These are phyloP conservation scores for Solanum arcanum DNA, from an alignment of 257 asterid species.

Conservation along the genomic window DNA sequence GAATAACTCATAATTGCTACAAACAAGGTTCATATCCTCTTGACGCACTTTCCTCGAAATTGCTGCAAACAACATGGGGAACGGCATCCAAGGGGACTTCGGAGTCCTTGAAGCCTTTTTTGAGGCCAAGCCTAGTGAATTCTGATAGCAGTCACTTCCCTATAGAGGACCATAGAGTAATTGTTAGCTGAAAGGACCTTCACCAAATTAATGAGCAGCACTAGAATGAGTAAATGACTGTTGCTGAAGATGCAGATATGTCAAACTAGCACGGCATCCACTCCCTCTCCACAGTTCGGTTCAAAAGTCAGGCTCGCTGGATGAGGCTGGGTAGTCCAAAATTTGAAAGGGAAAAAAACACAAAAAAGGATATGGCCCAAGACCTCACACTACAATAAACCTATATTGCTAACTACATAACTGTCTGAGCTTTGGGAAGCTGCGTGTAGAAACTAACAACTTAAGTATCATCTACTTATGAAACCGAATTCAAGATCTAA, in stretches of 20 bases:
- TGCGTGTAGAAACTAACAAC: neutral
- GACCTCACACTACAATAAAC: neutral
- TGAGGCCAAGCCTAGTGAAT: conserved; percentile 8
- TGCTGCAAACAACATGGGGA: conserved; percentile 63
- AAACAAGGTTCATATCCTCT: conserved; percentile 48
- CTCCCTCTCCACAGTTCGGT: neutral
- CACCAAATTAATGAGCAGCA: neutral
- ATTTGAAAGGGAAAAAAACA: neutral
- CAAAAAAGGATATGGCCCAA: neutral
- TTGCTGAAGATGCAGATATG: neutral
- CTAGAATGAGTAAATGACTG: too few species aligned
- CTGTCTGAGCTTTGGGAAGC: neutral
- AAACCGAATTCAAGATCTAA: neutral
- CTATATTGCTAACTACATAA: neutral
- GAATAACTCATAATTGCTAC: conserved; percentile 34
- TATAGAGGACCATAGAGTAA: conserved; percentile 4
- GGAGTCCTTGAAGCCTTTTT: conserved; percentile 36
- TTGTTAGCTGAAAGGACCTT: neutral
- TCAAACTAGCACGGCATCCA: neutral
- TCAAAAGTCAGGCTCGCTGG: neutral
- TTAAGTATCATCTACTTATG: neutral
- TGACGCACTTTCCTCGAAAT: conserved; percentile 43
- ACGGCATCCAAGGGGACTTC: conserved; percentile 81
- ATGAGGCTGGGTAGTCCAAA: neutral
- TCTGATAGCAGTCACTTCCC: conserved; percentile 25